These are phyloP conservation scores for Leucogyrophana mollusca DNA, from an alignment of 768 basidiomycete genomes.

Conservation along the genomic window DNA sequence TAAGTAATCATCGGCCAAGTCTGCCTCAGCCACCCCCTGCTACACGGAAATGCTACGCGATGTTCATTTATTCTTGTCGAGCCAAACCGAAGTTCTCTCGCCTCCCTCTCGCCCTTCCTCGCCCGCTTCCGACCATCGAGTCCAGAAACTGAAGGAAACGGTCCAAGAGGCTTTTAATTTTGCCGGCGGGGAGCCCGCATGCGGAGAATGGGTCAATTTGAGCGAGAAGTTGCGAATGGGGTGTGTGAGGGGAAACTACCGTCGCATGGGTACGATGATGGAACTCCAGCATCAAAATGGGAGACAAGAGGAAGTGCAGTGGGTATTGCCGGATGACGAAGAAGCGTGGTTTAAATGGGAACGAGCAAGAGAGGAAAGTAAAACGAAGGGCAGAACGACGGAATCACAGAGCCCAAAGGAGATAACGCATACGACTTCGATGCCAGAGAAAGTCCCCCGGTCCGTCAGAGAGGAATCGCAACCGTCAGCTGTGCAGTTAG, in stretches of 20 bases:
- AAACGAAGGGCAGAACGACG: slow-evolving; percentile 15
- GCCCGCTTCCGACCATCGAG: slow-evolving; percentile 25
- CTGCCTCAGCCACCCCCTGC: slow-evolving; percentile 3
- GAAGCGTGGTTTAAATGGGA: slow-evolving; percentile 50
- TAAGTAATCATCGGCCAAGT: slow-evolving; percentile 7
- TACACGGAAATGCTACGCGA: slow-evolving; percentile 28
- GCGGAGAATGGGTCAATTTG: slow-evolving; percentile 48
- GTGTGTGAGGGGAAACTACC: slow-evolving; percentile 34
- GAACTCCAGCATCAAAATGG: slow-evolving; percentile 13
- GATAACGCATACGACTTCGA: neutral
- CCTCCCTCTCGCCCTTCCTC: slow-evolving; percentile 34
- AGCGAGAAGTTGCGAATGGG: slow-evolving; percentile 38
- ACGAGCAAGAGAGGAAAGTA: slow-evolving; percentile 23
- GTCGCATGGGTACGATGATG: slow-evolving; percentile 21
- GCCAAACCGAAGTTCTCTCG: slow-evolving; percentile 29
- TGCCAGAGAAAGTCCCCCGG: no score
- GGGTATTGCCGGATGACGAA: slow-evolving; percentile 46
- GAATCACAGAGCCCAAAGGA: slow-evolving; percentile 7
- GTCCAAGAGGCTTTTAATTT: slow-evolving; percentile 34
- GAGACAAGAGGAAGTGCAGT: slow-evolving; percentile 23
- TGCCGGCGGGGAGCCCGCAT: slow-evolving; percentile 38
- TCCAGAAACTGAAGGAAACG: slow-evolving; percentile 30
- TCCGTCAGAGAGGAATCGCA: no score
- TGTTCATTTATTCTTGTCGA: slow-evolving; percentile 30
- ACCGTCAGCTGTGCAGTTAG: neutral